These are phyloP conservation scores for Nakazawaea ishiwadae DNA, from an alignment of 805 yeast species.

Conservation along the genomic window DNA sequence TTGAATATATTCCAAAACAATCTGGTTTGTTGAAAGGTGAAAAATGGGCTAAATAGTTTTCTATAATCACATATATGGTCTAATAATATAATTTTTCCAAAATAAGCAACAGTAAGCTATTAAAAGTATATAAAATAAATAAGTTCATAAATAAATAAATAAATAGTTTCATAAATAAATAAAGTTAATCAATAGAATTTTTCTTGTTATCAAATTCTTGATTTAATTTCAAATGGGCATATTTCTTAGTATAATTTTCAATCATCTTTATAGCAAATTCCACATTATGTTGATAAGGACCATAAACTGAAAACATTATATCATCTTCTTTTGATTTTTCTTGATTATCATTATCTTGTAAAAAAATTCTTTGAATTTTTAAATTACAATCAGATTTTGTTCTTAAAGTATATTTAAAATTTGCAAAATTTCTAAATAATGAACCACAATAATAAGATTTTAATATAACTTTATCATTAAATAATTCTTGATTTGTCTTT, in stretches of 20 bases:
- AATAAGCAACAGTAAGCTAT: too few species aligned
- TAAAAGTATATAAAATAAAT: too few species aligned
- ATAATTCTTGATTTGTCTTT: constrained; percentile 4
- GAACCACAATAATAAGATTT: constrained; percentile 11
- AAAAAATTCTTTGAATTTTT: constrained; percentile 8
- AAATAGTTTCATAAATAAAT: not conserved
- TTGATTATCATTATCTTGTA: not conserved
- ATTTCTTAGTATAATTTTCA: constrained; percentile 12
- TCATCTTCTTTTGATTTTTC: constrained; percentile 11
- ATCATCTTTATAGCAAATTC: constrained; percentile 13
- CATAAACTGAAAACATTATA: constrained; percentile 8
- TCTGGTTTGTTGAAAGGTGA: constrained; percentile 61
- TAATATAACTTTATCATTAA: constrained; percentile 4
- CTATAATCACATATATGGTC: not conserved
- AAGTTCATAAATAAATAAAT: constrained; percentile 1
- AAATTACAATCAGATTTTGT: constrained; percentile 13
- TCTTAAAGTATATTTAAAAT: constrained; percentile 10
- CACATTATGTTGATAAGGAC: constrained; percentile 12
- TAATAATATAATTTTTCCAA: too few species aligned
- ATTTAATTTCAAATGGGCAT: constrained; percentile 9
- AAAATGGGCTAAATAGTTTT: constrained; percentile 47
- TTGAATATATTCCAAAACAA: constrained; percentile 76
- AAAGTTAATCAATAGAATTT: too few species aligned
- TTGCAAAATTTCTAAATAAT: constrained; percentile 11
- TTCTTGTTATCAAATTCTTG: constrained; percentile 1